A percentile compares a stretch with the other conserved stretches of the same genome.
phyloP scores from a whole-genome alignment of 768 basidiomycete species.

The Kwoniella botswanensis region DNA sequence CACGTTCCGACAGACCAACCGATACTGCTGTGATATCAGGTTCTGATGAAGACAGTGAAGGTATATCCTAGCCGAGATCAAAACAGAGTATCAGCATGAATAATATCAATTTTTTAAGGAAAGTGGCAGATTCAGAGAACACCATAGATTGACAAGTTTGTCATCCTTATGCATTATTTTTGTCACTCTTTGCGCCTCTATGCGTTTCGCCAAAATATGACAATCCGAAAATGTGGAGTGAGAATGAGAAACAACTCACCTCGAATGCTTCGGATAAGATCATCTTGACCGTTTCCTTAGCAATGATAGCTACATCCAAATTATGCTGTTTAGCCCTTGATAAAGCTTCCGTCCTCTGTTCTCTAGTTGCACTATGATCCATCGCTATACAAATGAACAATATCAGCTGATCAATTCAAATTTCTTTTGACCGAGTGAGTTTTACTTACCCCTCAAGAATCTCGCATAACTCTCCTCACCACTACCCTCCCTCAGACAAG shows the following conservation, averaged over 20 bases:
- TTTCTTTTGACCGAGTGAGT: no score
- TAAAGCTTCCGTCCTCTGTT: slow-evolving; percentile 72
- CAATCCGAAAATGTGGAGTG: not conserved
- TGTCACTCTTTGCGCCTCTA: not conserved
- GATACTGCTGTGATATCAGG: slow-evolving; percentile 51
- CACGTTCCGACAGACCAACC: slow-evolving; percentile 41
- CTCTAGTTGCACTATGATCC: slow-evolving; percentile 58
- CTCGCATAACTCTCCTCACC: slow-evolving; percentile 89
- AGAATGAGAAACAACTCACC: slow-evolving; percentile 29
- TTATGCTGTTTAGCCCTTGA: slow-evolving; percentile 80
- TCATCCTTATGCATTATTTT: not conserved
- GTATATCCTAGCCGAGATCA: slow-evolving; percentile 38
- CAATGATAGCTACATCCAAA: slow-evolving; percentile 79
- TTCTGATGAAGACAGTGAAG: slow-evolving; percentile 44
- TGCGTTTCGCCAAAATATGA: not conserved
- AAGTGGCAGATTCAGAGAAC: not conserved
- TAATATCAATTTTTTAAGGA: not conserved
- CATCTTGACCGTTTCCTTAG: slow-evolving; percentile 74
- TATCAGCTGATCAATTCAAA: not conserved
- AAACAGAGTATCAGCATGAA: not conserved
- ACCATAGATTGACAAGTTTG: not conserved
- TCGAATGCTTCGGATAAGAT: slow-evolving; percentile 63
- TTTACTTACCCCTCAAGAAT: slow-evolving; percentile 69
- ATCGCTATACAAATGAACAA: slow-evolving; percentile 40
- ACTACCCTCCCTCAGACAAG: slow-evolving; percentile 80